Conservation (phyloP, 129 eudicot genomes). For the Gnaphalium uliginosum region DNA sequence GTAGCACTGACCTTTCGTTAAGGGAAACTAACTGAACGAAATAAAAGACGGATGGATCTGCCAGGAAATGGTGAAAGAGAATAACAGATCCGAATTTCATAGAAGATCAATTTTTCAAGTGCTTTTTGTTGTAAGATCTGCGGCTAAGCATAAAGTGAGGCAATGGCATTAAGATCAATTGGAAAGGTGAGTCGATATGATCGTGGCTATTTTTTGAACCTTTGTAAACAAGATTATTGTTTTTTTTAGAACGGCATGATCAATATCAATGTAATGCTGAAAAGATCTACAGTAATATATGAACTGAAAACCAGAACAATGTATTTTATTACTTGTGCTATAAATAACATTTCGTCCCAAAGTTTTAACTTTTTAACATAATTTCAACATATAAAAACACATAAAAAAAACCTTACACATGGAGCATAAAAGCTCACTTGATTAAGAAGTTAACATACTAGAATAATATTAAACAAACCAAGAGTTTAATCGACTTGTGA, state of each 20-base stretch:
- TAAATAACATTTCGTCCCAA: background rate
- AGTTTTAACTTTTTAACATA: background rate
- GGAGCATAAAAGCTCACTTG: constrained; percentile 30
- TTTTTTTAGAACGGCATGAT: background rate
- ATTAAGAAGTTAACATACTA: constrained; percentile 6
- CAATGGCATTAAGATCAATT: background rate
- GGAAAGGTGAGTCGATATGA: constrained; percentile 1
- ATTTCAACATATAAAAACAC: background rate
- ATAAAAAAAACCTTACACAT: background rate
- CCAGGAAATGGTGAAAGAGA: constrained; percentile 10
- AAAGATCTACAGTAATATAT: background rate
- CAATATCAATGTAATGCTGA: background rate
- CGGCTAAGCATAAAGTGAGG: background rate
- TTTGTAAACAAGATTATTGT: too few relatives aligned
- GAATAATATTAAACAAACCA: background rate
- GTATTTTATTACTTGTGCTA: background rate
- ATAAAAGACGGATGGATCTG: background rate
- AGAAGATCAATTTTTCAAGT: background rate
- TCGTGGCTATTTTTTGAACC: too few relatives aligned
- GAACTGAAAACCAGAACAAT: background rate
- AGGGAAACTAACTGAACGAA: background rate
- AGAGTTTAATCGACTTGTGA: background rate
- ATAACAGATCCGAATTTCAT: constrained; percentile 3
- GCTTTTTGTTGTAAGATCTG: background rate
- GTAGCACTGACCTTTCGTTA: constrained; percentile 13